Percentiles rank a stretch among this genome's conserved stretches.
phyloP scores from a whole-genome alignment of 305 asterid genomes.

The Rubia tinctorum region DNA sequence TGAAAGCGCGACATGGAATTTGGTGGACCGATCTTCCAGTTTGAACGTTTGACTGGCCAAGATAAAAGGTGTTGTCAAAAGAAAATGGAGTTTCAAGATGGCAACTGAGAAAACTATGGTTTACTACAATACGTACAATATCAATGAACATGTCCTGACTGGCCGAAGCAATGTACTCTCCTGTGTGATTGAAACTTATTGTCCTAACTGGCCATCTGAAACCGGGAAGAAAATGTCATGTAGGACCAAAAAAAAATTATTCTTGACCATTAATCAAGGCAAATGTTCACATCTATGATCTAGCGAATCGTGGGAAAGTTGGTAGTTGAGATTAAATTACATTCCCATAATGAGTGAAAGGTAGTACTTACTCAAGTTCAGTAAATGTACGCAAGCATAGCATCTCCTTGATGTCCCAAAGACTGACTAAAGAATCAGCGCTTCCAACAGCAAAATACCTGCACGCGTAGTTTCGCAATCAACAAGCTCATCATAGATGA shows the following conservation, averaged over 20 bases:
- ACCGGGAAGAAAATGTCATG: slow-evolving; percentile 8
- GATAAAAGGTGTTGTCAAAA: not conserved
- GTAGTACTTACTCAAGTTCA: slow-evolving; percentile 77
- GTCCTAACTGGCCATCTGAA: slow-evolving; percentile 98
- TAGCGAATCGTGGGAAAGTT: not conserved
- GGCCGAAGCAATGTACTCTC: slow-evolving; percentile 96
- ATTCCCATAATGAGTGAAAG: slow-evolving; percentile 2
- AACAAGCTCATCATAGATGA: not conserved
- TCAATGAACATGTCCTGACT: slow-evolving; percentile 96
- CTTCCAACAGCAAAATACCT: slow-evolving; percentile 99
- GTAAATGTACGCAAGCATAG: slow-evolving; percentile 92
- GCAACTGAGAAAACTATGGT: slow-evolving; percentile 11
- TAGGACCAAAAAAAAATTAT: too few species aligned
- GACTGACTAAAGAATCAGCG: slow-evolving; percentile 98
- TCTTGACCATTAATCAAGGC: not conserved
- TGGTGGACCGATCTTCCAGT: slow-evolving; percentile 91
- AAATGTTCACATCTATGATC: not conserved
- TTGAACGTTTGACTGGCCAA: slow-evolving; percentile 65
- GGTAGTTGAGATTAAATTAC: not conserved
- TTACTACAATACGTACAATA: slow-evolving; percentile 53
- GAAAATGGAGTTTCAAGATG: not conserved
- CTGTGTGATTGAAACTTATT: slow-evolving; percentile 89
- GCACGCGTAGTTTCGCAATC: slow-evolving; percentile 12
- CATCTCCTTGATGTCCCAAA: slow-evolving; percentile 97
- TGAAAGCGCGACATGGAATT: slow-evolving; percentile 94